phyloP scores from a whole-genome alignment of 345 rosid genomes.

The Odontarrhena argentea region DNA sequence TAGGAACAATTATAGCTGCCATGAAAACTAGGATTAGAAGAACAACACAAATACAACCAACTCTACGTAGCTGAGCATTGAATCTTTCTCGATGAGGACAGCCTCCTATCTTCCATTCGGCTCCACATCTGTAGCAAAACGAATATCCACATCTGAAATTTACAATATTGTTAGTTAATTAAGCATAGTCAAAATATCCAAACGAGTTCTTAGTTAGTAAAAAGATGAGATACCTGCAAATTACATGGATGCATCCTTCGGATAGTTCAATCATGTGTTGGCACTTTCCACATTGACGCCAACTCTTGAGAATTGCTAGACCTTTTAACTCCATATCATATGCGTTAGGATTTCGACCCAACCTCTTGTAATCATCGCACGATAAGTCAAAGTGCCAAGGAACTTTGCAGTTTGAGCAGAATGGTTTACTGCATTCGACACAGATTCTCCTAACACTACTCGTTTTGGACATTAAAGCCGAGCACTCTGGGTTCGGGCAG shows the following conservation, averaged over 20 bases:
- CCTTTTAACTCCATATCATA: constrained; percentile 45
- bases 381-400: constrained; percentile 61
- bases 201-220: too few relatives aligned
- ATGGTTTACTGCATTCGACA: constrained; percentile 46
- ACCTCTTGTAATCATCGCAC: constrained; percentile 41
- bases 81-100: too few relatives aligned
- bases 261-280: constrained; percentile 48
- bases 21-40: too few relatives aligned
- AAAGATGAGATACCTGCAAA: constrained; percentile 41
- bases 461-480: constrained; percentile 58
- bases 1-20: too few relatives aligned
- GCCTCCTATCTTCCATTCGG: constrained; percentile 37
- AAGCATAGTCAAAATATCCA: background rate
- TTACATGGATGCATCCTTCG: constrained; percentile 46
- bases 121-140: constrained; percentile 58
- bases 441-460: constrained; percentile 51
- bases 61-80: too few relatives aligned
- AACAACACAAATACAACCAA: too few relatives aligned
- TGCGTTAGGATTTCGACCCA: constrained; percentile 42
- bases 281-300: constrained; percentile 52
- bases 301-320: constrained; percentile 41
- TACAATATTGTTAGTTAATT: too few relatives aligned
- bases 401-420: constrained; percentile 68
- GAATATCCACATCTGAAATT: constrained; percentile 46
- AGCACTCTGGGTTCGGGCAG: constrained; percentile 70